Percentiles rank a stretch among this genome's conserved stretches.
Conservation (phyloP, 2,329 filamentous ascomycete genomes). For the Diaporthe citri region DNA sequence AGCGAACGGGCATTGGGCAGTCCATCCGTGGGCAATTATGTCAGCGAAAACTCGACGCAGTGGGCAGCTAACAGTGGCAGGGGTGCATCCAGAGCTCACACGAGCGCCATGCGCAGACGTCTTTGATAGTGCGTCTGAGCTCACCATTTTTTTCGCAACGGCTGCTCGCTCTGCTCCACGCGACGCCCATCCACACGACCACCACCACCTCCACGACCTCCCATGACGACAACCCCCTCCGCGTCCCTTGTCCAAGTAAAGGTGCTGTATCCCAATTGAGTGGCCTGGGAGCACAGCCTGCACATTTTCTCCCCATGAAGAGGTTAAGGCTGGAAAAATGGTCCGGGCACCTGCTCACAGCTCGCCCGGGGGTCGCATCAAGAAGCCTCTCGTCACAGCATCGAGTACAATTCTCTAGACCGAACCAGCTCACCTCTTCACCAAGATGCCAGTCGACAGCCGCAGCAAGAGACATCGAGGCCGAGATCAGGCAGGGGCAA, state of each 20-base stretch:
- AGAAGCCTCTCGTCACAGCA: slow-evolving; percentile 44
- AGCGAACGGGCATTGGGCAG: not conserved
- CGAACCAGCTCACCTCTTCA: slow-evolving; percentile 42
- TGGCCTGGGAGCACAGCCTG: slow-evolving; percentile 28
- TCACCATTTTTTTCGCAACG: slow-evolving; percentile 40
- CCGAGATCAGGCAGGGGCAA: slow-evolving; percentile 35
- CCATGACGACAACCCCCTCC: slow-evolving; percentile 38
- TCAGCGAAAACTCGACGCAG: slow-evolving; percentile 42
- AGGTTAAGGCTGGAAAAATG: slow-evolving; percentile 71
- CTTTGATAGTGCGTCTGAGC: slow-evolving; percentile 38
- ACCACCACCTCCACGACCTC: slow-evolving; percentile 36
- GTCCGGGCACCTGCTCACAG: slow-evolving; percentile 70
- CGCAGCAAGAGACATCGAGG: slow-evolving; percentile 38
- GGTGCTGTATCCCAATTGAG: slow-evolving; percentile 39
- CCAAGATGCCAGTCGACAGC: slow-evolving; percentile 50
- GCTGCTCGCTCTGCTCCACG: slow-evolving; percentile 33
- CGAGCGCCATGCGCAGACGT: slow-evolving; percentile 33
- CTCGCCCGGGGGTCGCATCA: slow-evolving; percentile 54
- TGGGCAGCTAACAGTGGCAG: slow-evolving; percentile 11
- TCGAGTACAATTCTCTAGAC: slow-evolving; percentile 33
- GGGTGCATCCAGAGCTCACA: slow-evolving; percentile 43
- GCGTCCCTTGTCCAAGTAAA: slow-evolving; percentile 33
- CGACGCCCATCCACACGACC: slow-evolving; percentile 38
- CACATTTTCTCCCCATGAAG: slow-evolving; percentile 62
- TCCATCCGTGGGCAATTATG: slow-evolving; percentile 42